A percentile compares a stretch with the other conserved stretches of the same genome.
These are phyloP conservation scores for Cornus kousa DNA, from an alignment of 148 eudicot genomes.

Conservation along the genomic window DNA sequence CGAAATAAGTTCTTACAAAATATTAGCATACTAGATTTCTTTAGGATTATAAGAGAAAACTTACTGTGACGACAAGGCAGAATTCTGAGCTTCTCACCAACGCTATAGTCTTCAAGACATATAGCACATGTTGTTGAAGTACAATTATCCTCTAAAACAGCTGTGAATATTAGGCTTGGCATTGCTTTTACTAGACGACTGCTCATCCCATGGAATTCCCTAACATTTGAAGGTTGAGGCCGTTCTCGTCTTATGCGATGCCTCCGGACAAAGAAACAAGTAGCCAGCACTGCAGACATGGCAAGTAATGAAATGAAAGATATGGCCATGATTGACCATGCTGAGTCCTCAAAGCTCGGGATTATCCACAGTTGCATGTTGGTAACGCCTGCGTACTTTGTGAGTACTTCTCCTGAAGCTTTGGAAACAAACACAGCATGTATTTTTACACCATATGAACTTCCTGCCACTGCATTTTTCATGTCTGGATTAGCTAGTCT, in stretches of 20 bases:
- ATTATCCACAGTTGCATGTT: conserved; percentile 52
- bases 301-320: conserved; percentile 68
- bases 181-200: conserved; percentile 69
- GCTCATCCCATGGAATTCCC: conserved; percentile 83
- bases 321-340: conserved; percentile 78
- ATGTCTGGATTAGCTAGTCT: conserved; percentile 7
- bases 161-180: conserved; percentile 63
- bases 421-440: conserved; percentile 59
- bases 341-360: conserved; percentile 53
- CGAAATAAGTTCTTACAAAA: too few species aligned
- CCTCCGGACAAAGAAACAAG: conserved; percentile 77
- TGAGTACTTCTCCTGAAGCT: conserved; percentile 51
- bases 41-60: conserved; percentile 16
- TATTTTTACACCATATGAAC: conserved; percentile 47
- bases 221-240: conserved; percentile 40
- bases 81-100: conserved; percentile 67
- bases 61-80: conserved; percentile 77
- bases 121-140: conserved; percentile 76
- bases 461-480: conserved; percentile 69
- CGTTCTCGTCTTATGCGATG: conserved; percentile 58
- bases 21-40: too few species aligned
- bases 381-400: conserved; percentile 37
- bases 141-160: conserved; percentile 63
- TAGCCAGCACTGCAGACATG: conserved; percentile 70
- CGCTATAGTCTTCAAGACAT: conserved; percentile 66